Evolutionary conservation across 163 green algal species (phyloP).

Genomic region (Scenedesmus sp.): DNA sequence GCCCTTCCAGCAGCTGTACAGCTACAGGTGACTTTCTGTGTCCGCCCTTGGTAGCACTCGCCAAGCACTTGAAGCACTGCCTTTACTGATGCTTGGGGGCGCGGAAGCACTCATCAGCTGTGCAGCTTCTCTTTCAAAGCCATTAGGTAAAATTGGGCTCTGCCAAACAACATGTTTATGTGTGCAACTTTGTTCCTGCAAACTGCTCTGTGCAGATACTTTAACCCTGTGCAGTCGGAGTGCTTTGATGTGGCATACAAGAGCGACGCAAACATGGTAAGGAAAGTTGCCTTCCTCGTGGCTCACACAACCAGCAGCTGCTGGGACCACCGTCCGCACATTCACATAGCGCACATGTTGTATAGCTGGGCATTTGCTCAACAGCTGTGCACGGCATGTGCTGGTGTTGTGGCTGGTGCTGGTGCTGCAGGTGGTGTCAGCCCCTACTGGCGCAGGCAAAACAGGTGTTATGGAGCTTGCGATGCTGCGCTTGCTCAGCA

Average conservation of each 20-base stretch:
- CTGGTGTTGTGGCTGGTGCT: background rate
- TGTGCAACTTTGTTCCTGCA: background rate
- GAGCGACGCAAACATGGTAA: conserved; percentile 84
- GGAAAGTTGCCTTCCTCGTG: background rate
- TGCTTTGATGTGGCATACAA: conserved; percentile 82
- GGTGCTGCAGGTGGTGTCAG: conserved; percentile 78
- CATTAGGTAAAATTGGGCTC: background rate
- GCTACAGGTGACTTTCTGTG: conserved; percentile 59
- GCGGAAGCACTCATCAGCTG: background rate
- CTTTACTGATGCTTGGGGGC: background rate
- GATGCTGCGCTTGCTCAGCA: conserved; percentile 80
- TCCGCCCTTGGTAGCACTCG: background rate
- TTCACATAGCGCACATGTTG: background rate
- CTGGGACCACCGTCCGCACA: background rate
- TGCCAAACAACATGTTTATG: background rate
- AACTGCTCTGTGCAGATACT: conserved; percentile 79
- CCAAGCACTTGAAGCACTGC: background rate
- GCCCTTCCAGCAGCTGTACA: conserved; percentile 66
- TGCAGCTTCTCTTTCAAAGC: background rate
- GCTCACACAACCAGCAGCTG: background rate
- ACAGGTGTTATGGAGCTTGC: conserved; percentile 95
- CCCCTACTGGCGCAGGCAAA: conserved; percentile 94
- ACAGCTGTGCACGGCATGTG: background rate
- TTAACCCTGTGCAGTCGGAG: conserved; percentile 95
- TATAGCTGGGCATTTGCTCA: background rate